Conservation (phyloP, 2,329 filamentous ascomycete species). For the Xylariaceae sp. region DNA sequence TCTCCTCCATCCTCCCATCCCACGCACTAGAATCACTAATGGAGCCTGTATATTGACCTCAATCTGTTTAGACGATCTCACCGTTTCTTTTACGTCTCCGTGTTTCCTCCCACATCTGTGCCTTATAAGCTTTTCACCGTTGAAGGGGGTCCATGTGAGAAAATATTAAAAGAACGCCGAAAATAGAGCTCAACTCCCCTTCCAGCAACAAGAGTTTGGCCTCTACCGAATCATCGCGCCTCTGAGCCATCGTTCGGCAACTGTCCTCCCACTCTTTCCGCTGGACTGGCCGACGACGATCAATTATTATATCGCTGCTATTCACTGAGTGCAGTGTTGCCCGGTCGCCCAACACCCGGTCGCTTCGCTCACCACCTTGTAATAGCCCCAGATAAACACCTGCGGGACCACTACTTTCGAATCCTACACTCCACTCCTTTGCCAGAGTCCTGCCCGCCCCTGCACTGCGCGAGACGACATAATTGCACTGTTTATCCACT, state of each 20-base stretch:
- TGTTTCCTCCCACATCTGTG: constrained; percentile 15
- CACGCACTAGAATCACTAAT: constrained; percentile 31
- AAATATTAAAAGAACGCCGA: constrained; percentile 13
- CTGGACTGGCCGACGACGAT: constrained; percentile 11
- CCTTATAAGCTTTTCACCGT: constrained; percentile 10
- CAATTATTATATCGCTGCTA: constrained; percentile 14
- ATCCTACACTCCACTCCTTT: constrained; percentile 23
- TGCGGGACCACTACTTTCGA: constrained; percentile 28
- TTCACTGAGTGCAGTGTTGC: constrained; percentile 16
- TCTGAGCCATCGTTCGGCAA: constrained; percentile 6
- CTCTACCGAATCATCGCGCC: constrained; percentile 14
- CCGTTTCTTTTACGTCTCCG: constrained; percentile 21
- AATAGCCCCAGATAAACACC: constrained; percentile 25
- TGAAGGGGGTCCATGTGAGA: constrained; percentile 9
- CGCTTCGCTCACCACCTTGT: constrained; percentile 26
- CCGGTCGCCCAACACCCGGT: constrained; percentile 18
- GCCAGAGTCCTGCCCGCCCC: constrained; percentile 9
- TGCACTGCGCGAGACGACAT: constrained; percentile 24
- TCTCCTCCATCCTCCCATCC: constrained; percentile 15
- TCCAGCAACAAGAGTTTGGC: constrained; percentile 2
- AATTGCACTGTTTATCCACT: constrained; percentile 21
- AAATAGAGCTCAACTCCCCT: constrained; percentile 8
- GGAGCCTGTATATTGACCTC: constrained; percentile 35
- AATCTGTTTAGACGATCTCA: constrained; percentile 31
- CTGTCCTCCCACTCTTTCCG: constrained; percentile 20